Conservation (phyloP, 2,329 filamentous ascomycete genomes). For the Rhynchosporium agropyri region DNA sequence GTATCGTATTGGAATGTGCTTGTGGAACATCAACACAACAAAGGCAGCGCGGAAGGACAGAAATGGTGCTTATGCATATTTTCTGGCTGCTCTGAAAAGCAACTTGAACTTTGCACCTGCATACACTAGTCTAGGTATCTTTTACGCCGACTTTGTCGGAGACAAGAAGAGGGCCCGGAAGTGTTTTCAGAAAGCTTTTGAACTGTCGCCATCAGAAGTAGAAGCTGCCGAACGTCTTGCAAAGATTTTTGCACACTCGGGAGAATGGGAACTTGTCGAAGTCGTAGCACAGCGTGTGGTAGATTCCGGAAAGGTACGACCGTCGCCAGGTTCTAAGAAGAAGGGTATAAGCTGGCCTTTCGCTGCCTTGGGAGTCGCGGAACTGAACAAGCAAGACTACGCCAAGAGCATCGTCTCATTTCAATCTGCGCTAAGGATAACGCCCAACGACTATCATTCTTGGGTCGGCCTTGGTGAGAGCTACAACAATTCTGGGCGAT, state of each 20-base stretch:
- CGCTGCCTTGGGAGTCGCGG: slow-evolving; percentile 88
- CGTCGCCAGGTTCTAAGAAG: slow-evolving; percentile 88
- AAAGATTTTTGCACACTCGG: slow-evolving; percentile 80
- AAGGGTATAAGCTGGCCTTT: slow-evolving; percentile 96
- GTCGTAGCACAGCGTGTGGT: slow-evolving; percentile 87
- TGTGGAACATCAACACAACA: slow-evolving; percentile 82
- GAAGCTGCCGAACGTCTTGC: slow-evolving; percentile 86
- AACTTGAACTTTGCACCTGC: slow-evolving; percentile 87
- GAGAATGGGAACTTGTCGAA: slow-evolving; percentile 97
- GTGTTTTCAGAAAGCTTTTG: slow-evolving; percentile 95
- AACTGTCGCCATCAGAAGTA: slow-evolving; percentile 85
- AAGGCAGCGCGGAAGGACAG: slow-evolving; percentile 76
- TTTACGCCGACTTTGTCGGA: slow-evolving; percentile 86
- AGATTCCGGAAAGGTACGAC: slow-evolving; percentile 90
- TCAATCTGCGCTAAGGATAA: slow-evolving; percentile 81
- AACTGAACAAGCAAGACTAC: slow-evolving; percentile 93
- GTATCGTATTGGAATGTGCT: slow-evolving; percentile 82
- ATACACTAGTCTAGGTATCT: slow-evolving; percentile 88
- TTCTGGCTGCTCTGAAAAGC: slow-evolving; percentile 80
- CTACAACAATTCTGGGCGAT: slow-evolving; percentile 90
- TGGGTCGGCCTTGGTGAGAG: slow-evolving; percentile 98
- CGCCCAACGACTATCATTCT: slow-evolving; percentile 86
- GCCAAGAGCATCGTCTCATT: slow-evolving; percentile 88
- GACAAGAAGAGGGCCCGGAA: slow-evolving; percentile 85
- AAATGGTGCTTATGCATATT: slow-evolving; percentile 79